Evolutionary conservation across 2,329 filamentous ascomycete species (phyloP).

Genomic region (Alternaria sp.): DNA sequence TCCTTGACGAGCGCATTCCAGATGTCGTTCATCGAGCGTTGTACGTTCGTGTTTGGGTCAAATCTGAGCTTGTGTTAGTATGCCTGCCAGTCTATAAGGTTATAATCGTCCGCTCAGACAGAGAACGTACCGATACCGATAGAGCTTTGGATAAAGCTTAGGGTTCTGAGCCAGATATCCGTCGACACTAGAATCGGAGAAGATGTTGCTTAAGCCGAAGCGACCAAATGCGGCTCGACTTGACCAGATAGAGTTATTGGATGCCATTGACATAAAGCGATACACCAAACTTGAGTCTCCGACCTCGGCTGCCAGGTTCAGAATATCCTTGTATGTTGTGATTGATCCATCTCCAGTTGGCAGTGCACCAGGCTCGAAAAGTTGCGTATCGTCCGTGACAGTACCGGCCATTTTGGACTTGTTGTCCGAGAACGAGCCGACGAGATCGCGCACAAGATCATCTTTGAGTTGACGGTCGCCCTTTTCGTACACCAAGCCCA

Average conservation of each 20-base stretch:
- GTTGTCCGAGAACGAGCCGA: slow-evolving; percentile 83
- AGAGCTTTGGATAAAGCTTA: slow-evolving; percentile 94
- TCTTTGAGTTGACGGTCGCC: slow-evolving; percentile 82
- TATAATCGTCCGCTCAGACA: not conserved
- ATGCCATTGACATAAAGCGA: slow-evolving; percentile 96
- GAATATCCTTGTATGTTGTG: slow-evolving; percentile 97
- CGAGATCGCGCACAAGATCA: slow-evolving; percentile 84
- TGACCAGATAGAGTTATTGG: slow-evolving; percentile 96
- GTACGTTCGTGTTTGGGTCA: slow-evolving; percentile 92
- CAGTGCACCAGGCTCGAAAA: slow-evolving; percentile 90
- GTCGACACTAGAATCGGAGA: slow-evolving; percentile 79
- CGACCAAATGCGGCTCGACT: slow-evolving; percentile 95
- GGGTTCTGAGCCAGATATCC: slow-evolving; percentile 80
- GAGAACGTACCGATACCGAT: slow-evolving; percentile 71
- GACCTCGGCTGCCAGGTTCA: slow-evolving; percentile 93
- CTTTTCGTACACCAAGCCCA: slow-evolving; percentile 93
- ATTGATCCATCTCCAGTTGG: slow-evolving; percentile 91
- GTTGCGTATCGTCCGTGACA: slow-evolving; percentile 87
- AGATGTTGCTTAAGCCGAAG: slow-evolving; percentile 89
- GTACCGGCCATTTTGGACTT: slow-evolving; percentile 74
- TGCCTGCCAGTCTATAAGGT: not conserved
- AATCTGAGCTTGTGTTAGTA: slow-evolving; percentile 60
- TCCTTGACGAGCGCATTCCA: slow-evolving; percentile 97
- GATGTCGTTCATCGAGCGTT: slow-evolving; percentile 95
- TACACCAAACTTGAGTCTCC: slow-evolving; percentile 97